Evolutionary conservation across 441 rosid genomes (phyloP).

Genomic region (Adansonia madagascariensis): DNA sequence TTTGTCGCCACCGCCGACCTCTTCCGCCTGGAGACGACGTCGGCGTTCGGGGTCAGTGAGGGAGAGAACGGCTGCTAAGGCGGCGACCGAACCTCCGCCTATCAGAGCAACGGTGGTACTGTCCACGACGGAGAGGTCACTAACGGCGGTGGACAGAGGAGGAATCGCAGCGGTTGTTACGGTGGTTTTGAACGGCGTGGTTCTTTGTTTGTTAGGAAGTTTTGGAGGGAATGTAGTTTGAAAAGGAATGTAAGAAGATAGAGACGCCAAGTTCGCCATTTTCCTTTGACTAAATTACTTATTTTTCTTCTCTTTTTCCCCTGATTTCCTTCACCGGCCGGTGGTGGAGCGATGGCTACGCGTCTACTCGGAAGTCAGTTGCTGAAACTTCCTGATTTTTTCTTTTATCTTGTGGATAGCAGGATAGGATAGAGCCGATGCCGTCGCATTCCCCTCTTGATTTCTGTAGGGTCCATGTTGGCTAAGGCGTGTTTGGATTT

Average conservation of each 20-base stretch:
- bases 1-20: constrained; percentile 89
- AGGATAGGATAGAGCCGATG: constrained; percentile 34
- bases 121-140: constrained; percentile 51
- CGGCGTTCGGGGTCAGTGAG: constrained; percentile 82
- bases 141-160: constrained; percentile 46
- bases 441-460: constrained; percentile 11
- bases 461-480: constrained; percentile 33
- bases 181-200: constrained; percentile 30
- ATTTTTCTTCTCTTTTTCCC: too few relatives aligned
- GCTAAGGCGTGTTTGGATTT: not conserved
- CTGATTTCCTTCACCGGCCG: constrained; percentile 35
- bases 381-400: not conserved
- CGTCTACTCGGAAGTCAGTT: not conserved
- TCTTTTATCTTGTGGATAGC: constrained; percentile 24
- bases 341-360: constrained; percentile 23
- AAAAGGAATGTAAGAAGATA: constrained; percentile 43
- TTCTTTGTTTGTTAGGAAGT: constrained; percentile 29
- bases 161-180: constrained; percentile 47
- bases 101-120: constrained; percentile 65
- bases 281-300: not conserved
- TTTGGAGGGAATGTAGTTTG: constrained; percentile 31
- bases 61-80: constrained; percentile 74
- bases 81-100: constrained; percentile 85
- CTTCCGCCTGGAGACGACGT: constrained; percentile 78
- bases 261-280: constrained; percentile 65